Percentiles rank a stretch among this genome's conserved stretches.
Evolutionary conservation across 129 eudicot genomes (phyloP).

Genomic region (Dittrichia graveolens): DNA sequence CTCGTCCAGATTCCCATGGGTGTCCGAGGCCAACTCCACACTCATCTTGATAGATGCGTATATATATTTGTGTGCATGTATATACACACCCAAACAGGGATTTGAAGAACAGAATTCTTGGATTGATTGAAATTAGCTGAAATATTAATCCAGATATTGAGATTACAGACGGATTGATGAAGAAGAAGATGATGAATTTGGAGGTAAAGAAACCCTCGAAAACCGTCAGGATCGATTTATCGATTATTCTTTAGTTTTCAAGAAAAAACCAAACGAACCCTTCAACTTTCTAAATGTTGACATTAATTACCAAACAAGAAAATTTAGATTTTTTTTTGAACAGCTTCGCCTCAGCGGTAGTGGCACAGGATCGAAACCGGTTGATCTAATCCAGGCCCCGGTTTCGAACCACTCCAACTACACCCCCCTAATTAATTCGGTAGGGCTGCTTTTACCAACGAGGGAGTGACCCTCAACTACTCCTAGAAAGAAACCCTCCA

Average conservation of each 20-base stretch:
- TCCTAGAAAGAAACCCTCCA: too few species aligned
- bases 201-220: conserved; percentile 30
- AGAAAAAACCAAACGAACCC: conserved; percentile 9
- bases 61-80: conserved; percentile 9
- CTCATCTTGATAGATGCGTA: conserved; percentile 51
- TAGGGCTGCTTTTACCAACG: too few species aligned
- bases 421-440: too few species aligned
- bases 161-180: conserved; percentile 17
- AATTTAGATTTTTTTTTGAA: too few species aligned
- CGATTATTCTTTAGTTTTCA: conserved; percentile 30
- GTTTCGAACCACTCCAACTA: too few species aligned
- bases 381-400: too few species aligned
- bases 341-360: too few species aligned
- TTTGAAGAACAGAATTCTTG: conserved; percentile 6
- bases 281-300: background rate
- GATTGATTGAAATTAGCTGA: conserved; percentile 9
- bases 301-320: background rate
- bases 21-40: conserved; percentile 68
- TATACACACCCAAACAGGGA: conserved; percentile 9
- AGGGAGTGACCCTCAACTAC: too few species aligned
- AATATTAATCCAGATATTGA: conserved; percentile 13
- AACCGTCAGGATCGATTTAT: conserved; percentile 40
- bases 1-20: conserved; percentile 85
- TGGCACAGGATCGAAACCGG: too few species aligned
- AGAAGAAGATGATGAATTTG: conserved; percentile 1